Evolutionary conservation across 2,329 filamentous ascomycete species (phyloP).

Genomic region (Ambrosiella beaveri): DNA sequence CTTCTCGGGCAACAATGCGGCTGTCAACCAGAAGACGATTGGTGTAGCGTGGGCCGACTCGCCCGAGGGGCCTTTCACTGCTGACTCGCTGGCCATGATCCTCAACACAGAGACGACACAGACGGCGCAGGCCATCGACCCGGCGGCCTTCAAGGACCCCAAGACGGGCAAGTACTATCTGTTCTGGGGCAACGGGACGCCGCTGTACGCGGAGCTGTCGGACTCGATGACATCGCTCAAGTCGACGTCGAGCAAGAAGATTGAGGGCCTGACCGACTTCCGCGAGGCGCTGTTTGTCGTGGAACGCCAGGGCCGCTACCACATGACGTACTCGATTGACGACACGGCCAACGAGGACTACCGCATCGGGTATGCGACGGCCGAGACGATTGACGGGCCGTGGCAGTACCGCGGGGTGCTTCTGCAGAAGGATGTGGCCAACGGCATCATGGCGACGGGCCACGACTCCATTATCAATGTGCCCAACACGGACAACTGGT

Average conservation of each 20-base stretch:
- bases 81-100: slow-evolving; percentile 35
- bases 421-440: slow-evolving; percentile 23
- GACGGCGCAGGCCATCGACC: slow-evolving; percentile 36
- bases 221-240: slow-evolving; percentile 31
- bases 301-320: slow-evolving; percentile 28
- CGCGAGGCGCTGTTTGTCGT: slow-evolving; percentile 27
- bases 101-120: slow-evolving; percentile 29
- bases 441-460: slow-evolving; percentile 29
- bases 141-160: slow-evolving; percentile 42
- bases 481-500: slow-evolving; percentile 31
- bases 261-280: slow-evolving; percentile 25
- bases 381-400: slow-evolving; percentile 22
- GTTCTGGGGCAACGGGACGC: slow-evolving; percentile 39
- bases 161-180: slow-evolving; percentile 39
- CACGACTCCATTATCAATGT: slow-evolving; percentile 30
- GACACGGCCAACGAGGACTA: slow-evolving; percentile 30
- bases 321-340: slow-evolving; percentile 30
- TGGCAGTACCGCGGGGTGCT: slow-evolving; percentile 29
- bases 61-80: slow-evolving; percentile 42
- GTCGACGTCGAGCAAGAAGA: slow-evolving; percentile 18
- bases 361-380: slow-evolving; percentile 29
- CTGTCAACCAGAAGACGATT: slow-evolving; percentile 39
- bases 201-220: slow-evolving; percentile 25
- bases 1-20: slow-evolving; percentile 37
- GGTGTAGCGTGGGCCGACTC: slow-evolving; percentile 39